Evolutionary conservation across 768 basidiomycete species (phyloP).

Genomic region (Macrolepiota dolichaula): DNA sequence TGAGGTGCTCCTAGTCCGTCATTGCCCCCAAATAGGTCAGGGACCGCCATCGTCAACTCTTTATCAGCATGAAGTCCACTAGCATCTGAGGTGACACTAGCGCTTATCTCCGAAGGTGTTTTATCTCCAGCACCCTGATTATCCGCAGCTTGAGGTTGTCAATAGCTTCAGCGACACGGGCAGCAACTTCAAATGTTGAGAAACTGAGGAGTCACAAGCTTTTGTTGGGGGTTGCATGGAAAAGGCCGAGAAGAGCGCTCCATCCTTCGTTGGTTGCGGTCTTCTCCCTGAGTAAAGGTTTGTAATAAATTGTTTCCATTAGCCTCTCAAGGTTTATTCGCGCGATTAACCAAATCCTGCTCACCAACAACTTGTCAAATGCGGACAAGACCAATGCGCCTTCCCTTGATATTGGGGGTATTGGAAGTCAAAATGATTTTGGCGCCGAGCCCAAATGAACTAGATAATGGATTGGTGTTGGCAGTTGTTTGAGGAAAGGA

Average conservation of each 20-base stretch:
- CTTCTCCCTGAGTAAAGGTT: slow-evolving; percentile 63
- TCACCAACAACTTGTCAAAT: slow-evolving; percentile 79
- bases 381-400: slow-evolving; percentile 80
- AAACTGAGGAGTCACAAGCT: slow-evolving; percentile 92
- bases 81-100: slow-evolving; percentile 60
- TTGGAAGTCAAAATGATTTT: slow-evolving; percentile 80
- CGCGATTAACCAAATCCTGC: slow-evolving; percentile 68
- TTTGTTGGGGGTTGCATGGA: slow-evolving; percentile 84
- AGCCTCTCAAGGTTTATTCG: slow-evolving; percentile 60
- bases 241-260: slow-evolving; percentile 87
- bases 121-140: slow-evolving; percentile 40
- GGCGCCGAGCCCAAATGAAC: slow-evolving; percentile 90
- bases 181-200: slow-evolving; percentile 80
- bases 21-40: slow-evolving; percentile 87
- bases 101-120: slow-evolving; percentile 74
- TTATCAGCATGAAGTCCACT: slow-evolving; percentile 56
- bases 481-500: slow-evolving; percentile 86
- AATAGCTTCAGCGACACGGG: slow-evolving; percentile 79
- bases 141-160: slow-evolving; percentile 57
- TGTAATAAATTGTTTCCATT: slow-evolving; percentile 55
- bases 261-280: slow-evolving; percentile 53
- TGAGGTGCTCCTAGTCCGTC: slow-evolving; percentile 58
- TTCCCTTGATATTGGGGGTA: slow-evolving; percentile 72
- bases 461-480: slow-evolving; percentile 87
- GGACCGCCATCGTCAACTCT: slow-evolving; percentile 82